Base-by-base conservation (phyloP, 2,329 filamentous ascomycete species). In the Teratosphaeria pseudoeucalypti region DNA sequence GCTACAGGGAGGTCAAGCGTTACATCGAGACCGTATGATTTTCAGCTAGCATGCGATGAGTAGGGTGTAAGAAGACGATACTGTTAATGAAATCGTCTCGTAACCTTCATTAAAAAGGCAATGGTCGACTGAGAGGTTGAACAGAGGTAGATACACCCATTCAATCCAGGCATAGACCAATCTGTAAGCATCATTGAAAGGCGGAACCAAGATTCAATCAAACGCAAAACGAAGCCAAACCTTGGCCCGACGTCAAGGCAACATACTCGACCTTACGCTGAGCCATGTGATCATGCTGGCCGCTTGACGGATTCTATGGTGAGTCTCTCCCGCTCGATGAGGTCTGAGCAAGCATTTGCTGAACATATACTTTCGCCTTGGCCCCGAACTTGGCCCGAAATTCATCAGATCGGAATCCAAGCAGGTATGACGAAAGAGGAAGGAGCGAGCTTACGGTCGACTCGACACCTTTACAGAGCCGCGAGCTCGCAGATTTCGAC, bases 21-120 rank as follows among this genome's bases (percentile, higher is more conserved):
- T 74, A 74, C 61, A 74, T 74, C 49, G 72, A 74, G 64, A 73
- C 71, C 29, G 72, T 74, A 6, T 74, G 61, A 60, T n/a, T 19
- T 23, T 49, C 19, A 6, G 6, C 5, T 19, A 23, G 43, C n/a
- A 19, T 19, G 43, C 9, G 7, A 16, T 14, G 11, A 43, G 37
- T 9, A 49, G 5, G 19, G 7, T 49, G 43, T 23, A 49, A n/a
- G 7, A 49, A n/a, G 26, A n/a, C 6, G 19, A 16, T 11, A n/a
- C 23, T 10, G 43, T n/a, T 49, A 9, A n/a, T 49, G 43, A 23
- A 19, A n/a, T 49, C 1, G 11, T 10, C 37, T 14, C 16, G 7
- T 32, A 19, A n/a, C 19, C 6, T 10, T 10, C 37, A 43, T 43
- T 12, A 43, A 43, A 14, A 14, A 6, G 37, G 11, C 37, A 16